Evolutionary conservation across 1,284 basidiomycete genomes (phyloP).

Genomic region (Cryptococcus depauperatus): DNA sequence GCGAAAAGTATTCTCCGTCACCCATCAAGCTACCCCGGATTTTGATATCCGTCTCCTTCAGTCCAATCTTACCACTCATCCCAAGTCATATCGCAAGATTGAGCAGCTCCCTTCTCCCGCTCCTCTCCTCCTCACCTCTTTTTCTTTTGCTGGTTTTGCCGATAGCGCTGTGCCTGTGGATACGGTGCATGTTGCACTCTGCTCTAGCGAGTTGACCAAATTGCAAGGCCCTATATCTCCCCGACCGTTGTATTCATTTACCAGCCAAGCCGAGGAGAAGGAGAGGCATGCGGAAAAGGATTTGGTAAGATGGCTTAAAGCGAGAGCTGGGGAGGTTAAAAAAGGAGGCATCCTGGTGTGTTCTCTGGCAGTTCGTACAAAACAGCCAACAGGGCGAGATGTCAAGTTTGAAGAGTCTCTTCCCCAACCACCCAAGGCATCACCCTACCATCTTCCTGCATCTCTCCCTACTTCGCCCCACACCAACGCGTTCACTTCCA

Average conservation of each 20-base stretch:
- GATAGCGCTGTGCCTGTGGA: conserved; percentile 10
- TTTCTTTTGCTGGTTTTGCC: conserved; percentile 16
- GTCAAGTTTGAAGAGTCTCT: neutral
- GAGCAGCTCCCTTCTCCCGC: conserved; percentile 1
- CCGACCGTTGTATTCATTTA: conserved; percentile 6
- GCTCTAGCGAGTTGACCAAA: conserved; percentile 12
- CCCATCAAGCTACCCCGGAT: conserved; percentile 15
- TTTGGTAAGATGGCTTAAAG: conserved; percentile 13
- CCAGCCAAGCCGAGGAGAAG: conserved; percentile 11
- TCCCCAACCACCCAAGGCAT: conserved; percentile 1
- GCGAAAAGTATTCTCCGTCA: conserved; percentile 11
- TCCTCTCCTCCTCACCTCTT: conserved; percentile 14
- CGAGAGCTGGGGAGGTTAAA: conserved; percentile 15
- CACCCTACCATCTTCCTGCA: conserved; percentile 1
- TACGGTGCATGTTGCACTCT: conserved; percentile 15
- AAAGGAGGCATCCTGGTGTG: conserved; percentile 16
- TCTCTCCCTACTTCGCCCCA: conserved; percentile 1
- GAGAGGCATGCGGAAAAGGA: conserved; percentile 15
- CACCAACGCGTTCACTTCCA: neutral
- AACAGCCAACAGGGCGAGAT: neutral
- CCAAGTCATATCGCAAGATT: conserved; percentile 17
- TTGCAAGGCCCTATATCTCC: conserved; percentile 11
- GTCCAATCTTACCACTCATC: conserved; percentile 5
- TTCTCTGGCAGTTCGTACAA: conserved; percentile 11
- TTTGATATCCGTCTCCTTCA: conserved; percentile 17